Evolutionary conservation across 2,329 filamentous ascomycete genomes (phyloP).

Genomic region (Colletotrichum sp.): DNA sequence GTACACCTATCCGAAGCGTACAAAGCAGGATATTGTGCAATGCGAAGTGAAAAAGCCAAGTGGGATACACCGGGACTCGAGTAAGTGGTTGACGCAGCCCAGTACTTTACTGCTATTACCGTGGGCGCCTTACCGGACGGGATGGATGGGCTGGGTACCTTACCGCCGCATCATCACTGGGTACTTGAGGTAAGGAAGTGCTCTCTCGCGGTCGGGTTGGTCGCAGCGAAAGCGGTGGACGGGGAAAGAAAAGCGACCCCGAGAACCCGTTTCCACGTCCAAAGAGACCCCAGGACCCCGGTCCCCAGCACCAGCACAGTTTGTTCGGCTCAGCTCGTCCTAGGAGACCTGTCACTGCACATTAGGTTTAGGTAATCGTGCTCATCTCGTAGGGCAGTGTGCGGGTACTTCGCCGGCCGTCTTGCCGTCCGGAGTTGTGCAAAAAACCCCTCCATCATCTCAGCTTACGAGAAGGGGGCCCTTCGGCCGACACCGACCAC

Average conservation of each 20-base stretch:
- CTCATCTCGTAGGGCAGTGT: background rate
- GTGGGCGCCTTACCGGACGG: background rate
- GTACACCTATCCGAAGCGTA: background rate
- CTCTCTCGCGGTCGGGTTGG: background rate
- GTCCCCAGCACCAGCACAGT: background rate
- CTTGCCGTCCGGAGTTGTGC: background rate
- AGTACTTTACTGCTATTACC: background rate
- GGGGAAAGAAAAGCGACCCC: background rate
- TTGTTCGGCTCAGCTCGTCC: background rate
- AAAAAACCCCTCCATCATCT: background rate
- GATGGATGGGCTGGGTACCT: background rate
- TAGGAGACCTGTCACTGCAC: background rate
- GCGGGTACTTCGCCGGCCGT: background rate
- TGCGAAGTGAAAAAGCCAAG: background rate
- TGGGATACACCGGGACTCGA: background rate
- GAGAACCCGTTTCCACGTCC: background rate
- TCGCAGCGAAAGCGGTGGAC: conserved; percentile 4
- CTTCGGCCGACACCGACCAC: background rate
- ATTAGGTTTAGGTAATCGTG: conserved; percentile 8
- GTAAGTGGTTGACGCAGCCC: background rate
- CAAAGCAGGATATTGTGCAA: background rate
- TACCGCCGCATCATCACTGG: background rate
- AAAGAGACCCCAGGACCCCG: background rate
- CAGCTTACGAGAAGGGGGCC: background rate
- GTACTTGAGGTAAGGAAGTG: background rate